These are phyloP conservation scores for Penicillium atrosanguineum DNA, from an alignment of 495 filamentous ascomycete species.

Conservation along the genomic window DNA sequence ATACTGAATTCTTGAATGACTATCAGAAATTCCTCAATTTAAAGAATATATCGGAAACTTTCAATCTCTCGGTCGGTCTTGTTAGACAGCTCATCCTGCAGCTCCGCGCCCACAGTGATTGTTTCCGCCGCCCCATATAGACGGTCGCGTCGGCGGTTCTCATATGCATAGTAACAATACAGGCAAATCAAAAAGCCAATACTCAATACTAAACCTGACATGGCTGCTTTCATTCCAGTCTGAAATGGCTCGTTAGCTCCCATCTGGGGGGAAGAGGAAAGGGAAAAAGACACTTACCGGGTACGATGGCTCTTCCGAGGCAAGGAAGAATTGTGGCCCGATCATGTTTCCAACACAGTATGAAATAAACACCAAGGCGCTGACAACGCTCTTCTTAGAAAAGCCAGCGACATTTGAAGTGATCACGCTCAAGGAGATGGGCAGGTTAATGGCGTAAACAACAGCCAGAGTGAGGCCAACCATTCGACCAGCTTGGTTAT, in stretches of 20 bases:
- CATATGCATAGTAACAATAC: constrained; percentile 29
- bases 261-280: too few species aligned
- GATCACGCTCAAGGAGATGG: constrained; percentile 53
- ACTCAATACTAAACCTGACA: constrained; percentile 30
- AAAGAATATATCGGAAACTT: constrained; percentile 33
- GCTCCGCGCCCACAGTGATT: constrained; percentile 22
- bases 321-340: constrained; percentile 37
- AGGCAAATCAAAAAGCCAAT: constrained; percentile 27
- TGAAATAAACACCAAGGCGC: constrained; percentile 31
- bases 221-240: constrained; percentile 35
- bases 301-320: constrained; percentile 33
- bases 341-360: constrained; percentile 55
- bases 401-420: constrained; percentile 56
- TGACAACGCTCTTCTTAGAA: constrained; percentile 28
- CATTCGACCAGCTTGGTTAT: constrained; percentile 50
- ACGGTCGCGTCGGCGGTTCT: constrained; percentile 29
- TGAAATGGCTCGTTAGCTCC: constrained; percentile 9
- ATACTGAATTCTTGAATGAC: too few species aligned
- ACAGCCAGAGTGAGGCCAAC: constrained; percentile 53
- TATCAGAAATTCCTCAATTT: neutral
- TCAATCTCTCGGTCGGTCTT: constrained; percentile 37
- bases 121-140: constrained; percentile 24
- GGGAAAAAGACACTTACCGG: constrained; percentile 15
- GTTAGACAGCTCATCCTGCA: constrained; percentile 32
- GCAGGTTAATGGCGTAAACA: constrained; percentile 53